These are phyloP conservation scores for Achlya hypogyna DNA, from an alignment of 352 stramenopile genomes.

Conservation along the genomic window DNA sequence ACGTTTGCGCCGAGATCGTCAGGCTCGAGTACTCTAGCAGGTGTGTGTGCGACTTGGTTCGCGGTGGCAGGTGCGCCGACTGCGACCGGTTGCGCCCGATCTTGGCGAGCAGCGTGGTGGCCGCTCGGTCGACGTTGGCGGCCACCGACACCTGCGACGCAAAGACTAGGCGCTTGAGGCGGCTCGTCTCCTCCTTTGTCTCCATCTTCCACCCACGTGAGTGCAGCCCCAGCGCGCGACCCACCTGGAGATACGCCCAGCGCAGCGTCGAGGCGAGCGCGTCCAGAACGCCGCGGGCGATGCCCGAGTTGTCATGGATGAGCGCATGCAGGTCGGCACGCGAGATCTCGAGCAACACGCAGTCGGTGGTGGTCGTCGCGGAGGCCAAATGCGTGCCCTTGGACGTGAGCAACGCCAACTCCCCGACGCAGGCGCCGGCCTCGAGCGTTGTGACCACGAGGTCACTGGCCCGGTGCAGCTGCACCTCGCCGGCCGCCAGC, in stretches of 20 bases:
- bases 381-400: slow-evolving; percentile 64
- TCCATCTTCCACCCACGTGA: not conserved
- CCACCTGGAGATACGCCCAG: slow-evolving; percentile 48
- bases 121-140: slow-evolving; percentile 13
- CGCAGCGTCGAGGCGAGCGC: slow-evolving; percentile 63
- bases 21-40: slow-evolving; percentile 25
- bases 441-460: slow-evolving; percentile 52
- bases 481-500: slow-evolving; percentile 53
- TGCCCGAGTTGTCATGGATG: slow-evolving; percentile 56
- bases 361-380: slow-evolving; percentile 54
- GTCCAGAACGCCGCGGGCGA: slow-evolving; percentile 71
- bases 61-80: not conserved
- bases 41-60: slow-evolving; percentile 23
- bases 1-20: slow-evolving; percentile 26
- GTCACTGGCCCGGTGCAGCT: slow-evolving; percentile 61
- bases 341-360: slow-evolving; percentile 64
- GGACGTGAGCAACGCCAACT: slow-evolving; percentile 59
- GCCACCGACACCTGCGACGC: slow-evolving; percentile 29
- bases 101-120: not conserved
- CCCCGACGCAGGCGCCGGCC: slow-evolving; percentile 64
- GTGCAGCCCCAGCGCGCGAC: not conserved
- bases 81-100: slow-evolving; percentile 14
- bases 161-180: slow-evolving; percentile 42
- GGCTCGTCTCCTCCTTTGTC: not conserved
- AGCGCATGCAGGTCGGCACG: slow-evolving; percentile 54